Percentiles rank a stretch among this genome's conserved stretches.
Evolutionary conservation across 2,329 filamentous ascomycete genomes (phyloP).

Genomic region (Fusarium concolor): DNA sequence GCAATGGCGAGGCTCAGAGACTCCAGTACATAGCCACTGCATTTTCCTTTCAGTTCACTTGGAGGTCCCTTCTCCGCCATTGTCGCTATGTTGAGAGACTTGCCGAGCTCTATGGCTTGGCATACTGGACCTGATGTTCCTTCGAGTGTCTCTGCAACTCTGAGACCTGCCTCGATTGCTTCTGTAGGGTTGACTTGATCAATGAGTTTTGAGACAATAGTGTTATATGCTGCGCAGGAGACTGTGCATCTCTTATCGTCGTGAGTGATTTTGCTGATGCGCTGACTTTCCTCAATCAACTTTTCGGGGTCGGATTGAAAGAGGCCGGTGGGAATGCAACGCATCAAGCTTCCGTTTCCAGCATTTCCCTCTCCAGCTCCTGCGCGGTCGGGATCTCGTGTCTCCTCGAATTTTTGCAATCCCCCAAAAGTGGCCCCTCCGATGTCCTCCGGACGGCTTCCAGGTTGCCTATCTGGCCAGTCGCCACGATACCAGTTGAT

Average conservation of each 20-base stretch:
- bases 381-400: conserved; percentile 33
- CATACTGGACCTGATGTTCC: conserved; percentile 31
- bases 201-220: conserved; percentile 51
- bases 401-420: conserved; percentile 46
- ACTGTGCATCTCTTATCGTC: conserved; percentile 52
- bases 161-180: conserved; percentile 48
- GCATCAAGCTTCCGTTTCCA: conserved; percentile 62
- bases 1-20: conserved; percentile 56
- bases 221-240: conserved; percentile 56
- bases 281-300: conserved; percentile 49
- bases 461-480: conserved; percentile 55
- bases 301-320: conserved; percentile 49
- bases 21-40: conserved; percentile 58
- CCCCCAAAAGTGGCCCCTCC: conserved; percentile 55
- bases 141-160: conserved; percentile 41
- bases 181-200: conserved; percentile 35
- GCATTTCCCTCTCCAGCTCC: conserved; percentile 55
- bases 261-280: conserved; percentile 56
- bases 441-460: conserved; percentile 53
- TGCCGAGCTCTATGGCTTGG: conserved; percentile 47
- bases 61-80: conserved; percentile 51
- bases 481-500: conserved; percentile 56
- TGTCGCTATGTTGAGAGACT: conserved; percentile 37
- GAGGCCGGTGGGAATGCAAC: conserved; percentile 59
- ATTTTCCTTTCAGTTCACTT: conserved; percentile 44